These are phyloP conservation scores for Athelia psychrophila DNA, from an alignment of 1,284 basidiomycete genomes.

Conservation along the genomic window DNA sequence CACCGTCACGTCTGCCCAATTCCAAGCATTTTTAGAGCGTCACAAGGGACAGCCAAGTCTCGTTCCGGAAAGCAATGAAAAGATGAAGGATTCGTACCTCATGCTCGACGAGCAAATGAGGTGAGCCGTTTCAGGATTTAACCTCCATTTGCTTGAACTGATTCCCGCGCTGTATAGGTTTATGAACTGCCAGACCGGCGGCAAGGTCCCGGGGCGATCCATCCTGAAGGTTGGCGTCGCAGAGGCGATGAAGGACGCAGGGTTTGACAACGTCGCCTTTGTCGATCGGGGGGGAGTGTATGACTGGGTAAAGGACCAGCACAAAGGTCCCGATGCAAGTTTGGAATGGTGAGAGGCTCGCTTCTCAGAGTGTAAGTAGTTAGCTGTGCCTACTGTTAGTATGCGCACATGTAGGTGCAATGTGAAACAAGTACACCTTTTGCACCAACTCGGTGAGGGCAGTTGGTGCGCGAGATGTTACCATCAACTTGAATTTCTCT, in stretches of 20 bases:
- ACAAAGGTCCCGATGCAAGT: too few species aligned
- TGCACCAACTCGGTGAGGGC: neutral
- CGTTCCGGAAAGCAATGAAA: slow-evolving; percentile 34
- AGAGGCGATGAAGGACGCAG: slow-evolving; percentile 29
- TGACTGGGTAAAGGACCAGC: slow-evolving; percentile 24
- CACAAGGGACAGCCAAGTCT: slow-evolving; percentile 15
- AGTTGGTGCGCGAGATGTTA: neutral
- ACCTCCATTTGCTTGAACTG: neutral
- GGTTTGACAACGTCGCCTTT: slow-evolving; percentile 32
- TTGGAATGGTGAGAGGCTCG: too few species aligned
- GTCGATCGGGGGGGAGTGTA: slow-evolving; percentile 31
- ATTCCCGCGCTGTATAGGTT: slow-evolving; percentile 20
- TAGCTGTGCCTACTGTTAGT: too few species aligned
- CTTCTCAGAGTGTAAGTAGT: too few species aligned
- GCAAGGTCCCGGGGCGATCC: slow-evolving; percentile 29
- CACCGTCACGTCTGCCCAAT: slow-evolving; percentile 31
- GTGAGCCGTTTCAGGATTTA: slow-evolving; percentile 10
- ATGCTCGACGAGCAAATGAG: slow-evolving; percentile 34
- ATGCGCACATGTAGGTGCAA: too few species aligned
- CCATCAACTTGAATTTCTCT: too few species aligned
- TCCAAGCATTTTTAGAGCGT: slow-evolving; percentile 28
- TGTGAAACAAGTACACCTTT: too few species aligned
- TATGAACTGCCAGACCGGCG: slow-evolving; percentile 26
- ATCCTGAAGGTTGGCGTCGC: slow-evolving; percentile 33
- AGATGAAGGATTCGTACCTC: slow-evolving; percentile 36